Evolutionary conservation across 805 yeast genomes (phyloP).

Genomic region (Myxozyma sirexii): DNA sequence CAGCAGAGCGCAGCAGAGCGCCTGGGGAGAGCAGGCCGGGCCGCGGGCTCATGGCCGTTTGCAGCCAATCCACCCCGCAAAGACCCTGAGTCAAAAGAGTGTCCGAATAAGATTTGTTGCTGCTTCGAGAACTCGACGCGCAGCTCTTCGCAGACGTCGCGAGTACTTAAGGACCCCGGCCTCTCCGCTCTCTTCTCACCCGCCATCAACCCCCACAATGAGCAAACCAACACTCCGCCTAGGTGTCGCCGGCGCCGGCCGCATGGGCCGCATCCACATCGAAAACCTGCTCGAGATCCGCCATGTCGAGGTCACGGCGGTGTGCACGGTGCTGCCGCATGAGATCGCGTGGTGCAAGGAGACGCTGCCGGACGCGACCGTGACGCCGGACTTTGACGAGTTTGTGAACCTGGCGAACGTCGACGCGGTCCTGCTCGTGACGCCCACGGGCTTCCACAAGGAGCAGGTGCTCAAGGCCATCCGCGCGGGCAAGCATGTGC

Average conservation of each 20-base stretch:
- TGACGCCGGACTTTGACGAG: constrained; percentile 5
- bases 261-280: constrained; percentile 19
- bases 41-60: no score
- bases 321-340: constrained; percentile 1
- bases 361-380: not conserved
- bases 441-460: constrained; percentile 37
- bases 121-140: no score
- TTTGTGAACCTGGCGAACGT: constrained; percentile 3
- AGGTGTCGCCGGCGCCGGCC: constrained; percentile 22
- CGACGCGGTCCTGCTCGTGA: constrained; percentile 37
- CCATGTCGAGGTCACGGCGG: constrained; percentile 5
- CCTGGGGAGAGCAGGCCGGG: no score
- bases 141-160: no score
- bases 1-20: no score
- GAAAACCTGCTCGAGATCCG: not conserved
- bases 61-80: no score
- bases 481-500: constrained; percentile 39
- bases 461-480: constrained; percentile 34
- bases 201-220: not conserved
- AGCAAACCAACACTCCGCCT: constrained; percentile 7
- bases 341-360: constrained; percentile 13
- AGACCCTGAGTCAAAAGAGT: no score
- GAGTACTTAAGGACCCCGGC: not conserved
- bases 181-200: not conserved
- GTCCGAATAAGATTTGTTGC: no score